These are phyloP conservation scores for Blastomyces emzantsi DNA, from an alignment of 2,329 filamentous ascomycete species.

Conservation along the genomic window DNA sequence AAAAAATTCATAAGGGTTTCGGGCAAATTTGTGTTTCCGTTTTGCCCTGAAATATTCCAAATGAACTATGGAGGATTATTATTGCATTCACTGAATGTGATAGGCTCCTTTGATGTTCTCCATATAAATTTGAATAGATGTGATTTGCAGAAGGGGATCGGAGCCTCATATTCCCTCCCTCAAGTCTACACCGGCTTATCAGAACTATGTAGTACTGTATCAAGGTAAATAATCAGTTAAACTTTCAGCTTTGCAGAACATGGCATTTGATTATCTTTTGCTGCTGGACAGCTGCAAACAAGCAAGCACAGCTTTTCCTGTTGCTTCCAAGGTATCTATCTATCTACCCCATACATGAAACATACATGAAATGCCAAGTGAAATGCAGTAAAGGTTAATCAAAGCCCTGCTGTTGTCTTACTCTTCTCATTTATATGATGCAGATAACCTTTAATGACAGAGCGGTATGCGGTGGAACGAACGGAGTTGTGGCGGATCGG, in stretches of 20 bases:
- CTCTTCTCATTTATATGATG: background rate
- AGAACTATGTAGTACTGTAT: too few species aligned
- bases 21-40: too few species aligned
- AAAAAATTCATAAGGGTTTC: background rate
- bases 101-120: background rate
- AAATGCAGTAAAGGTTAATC: background rate
- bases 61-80: too few species aligned
- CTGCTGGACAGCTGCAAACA: background rate
- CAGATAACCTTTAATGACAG: background rate
- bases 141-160: background rate
- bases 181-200: too few species aligned
- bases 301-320: background rate
- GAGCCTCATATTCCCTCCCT: too few species aligned
- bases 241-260: too few species aligned
- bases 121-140: background rate
- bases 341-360: too few species aligned
- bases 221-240: too few species aligned
- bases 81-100: background rate
- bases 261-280: too few species aligned
- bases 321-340: background rate
- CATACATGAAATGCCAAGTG: background rate
- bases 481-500: background rate
- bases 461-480: background rate
- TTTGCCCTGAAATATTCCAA: background rate
- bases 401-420: background rate